A percentile compares a stretch with the other conserved stretches of the same genome.
phyloP scores from a whole-genome alignment of 345 rosid species.

The Camelina hispida region DNA sequence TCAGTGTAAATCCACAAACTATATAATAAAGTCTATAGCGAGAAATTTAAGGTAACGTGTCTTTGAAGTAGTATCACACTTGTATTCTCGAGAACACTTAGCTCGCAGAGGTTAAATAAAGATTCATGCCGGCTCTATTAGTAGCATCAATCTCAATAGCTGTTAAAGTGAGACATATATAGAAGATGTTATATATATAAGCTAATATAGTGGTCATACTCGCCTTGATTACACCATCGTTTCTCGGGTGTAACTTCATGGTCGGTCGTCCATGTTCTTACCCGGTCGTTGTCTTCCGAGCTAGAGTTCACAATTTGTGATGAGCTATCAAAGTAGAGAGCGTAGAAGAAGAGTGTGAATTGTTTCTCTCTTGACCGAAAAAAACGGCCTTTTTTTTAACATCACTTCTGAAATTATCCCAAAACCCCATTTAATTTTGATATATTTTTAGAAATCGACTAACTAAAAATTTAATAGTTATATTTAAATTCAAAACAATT shows the following conservation, averaged over 20 bases:
- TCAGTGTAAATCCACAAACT: too few species aligned
- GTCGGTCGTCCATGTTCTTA: background rate
- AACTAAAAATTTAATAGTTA: background rate
- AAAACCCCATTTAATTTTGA: background rate
- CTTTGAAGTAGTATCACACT: too few species aligned
- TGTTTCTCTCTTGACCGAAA: background rate
- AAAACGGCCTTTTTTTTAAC: background rate
- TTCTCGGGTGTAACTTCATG: background rate
- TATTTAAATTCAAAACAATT: background rate
- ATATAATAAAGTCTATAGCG: too few species aligned
- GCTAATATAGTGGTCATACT: background rate
- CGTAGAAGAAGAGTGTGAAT: background rate
- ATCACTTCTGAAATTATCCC: background rate
- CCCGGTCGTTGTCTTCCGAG: too few species aligned
- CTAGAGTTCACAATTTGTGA: background rate
- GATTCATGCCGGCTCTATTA: too few species aligned
- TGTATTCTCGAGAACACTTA: too few species aligned
- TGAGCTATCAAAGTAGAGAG: background rate
- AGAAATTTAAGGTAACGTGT: too few species aligned
- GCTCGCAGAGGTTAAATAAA: conserved; percentile 36
- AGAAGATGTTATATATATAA: background rate
- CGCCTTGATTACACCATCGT: background rate
- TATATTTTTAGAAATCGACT: too few species aligned
- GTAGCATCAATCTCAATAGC: conserved; percentile 7
- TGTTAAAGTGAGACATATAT: background rate